Percentiles rank a stretch among this genome's conserved stretches.
Conservation (phyloP, 2,329 filamentous ascomycete species). For the Ophiostoma australiae region DNA sequence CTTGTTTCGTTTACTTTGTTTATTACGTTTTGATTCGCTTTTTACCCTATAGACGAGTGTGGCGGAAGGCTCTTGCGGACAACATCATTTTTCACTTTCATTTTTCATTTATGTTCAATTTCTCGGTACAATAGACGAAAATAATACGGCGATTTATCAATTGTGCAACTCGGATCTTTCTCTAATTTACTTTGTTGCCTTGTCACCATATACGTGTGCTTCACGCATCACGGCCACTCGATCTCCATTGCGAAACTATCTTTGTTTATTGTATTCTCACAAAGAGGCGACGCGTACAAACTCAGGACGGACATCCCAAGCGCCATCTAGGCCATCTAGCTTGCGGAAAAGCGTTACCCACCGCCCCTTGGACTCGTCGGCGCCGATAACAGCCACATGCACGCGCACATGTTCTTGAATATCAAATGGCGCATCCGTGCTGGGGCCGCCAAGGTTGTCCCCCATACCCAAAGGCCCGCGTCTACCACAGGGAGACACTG, state of each 20-base stretch:
- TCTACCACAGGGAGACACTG: background rate
- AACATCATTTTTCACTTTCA: slow-evolving; percentile 32
- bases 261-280: background rate
- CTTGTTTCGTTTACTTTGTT: background rate
- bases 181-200: background rate
- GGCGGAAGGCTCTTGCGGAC: slow-evolving; percentile 3
- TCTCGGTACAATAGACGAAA: slow-evolving; percentile 27
- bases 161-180: background rate
- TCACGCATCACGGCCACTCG: background rate
- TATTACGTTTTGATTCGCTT: slow-evolving; percentile 3
- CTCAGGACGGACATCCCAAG: background rate
- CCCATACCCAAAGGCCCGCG: background rate
- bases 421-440: background rate
- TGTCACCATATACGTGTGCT: background rate
- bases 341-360: background rate
- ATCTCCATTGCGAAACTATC: background rate
- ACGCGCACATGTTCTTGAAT: background rate
- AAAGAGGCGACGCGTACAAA: background rate
- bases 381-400: background rate
- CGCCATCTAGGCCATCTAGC: background rate
- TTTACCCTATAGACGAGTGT: slow-evolving; percentile 14
- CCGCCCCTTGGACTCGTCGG: background rate
- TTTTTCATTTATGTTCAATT: background rate
- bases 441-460: background rate
- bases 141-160: background rate